Conservation (phyloP, 2,329 filamentous ascomycete genomes). For the Thelonectria blattea region DNA sequence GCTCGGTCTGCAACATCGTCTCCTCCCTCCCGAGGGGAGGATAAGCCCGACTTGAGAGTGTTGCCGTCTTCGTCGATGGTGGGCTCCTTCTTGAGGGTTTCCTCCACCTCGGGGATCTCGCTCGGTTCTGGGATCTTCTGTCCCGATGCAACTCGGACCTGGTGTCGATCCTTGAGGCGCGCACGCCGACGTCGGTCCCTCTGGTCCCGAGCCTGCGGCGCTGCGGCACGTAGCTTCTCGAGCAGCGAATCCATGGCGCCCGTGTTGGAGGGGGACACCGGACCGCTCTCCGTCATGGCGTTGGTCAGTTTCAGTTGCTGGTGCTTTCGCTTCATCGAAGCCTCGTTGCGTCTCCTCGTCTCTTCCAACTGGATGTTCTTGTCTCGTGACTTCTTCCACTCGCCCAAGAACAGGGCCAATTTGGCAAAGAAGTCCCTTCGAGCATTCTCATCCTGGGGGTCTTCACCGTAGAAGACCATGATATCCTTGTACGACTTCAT, state of each 20-base stretch:
- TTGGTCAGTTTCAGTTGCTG: conserved; percentile 69
- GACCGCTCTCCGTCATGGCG: conserved; percentile 54
- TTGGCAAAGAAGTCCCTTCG: conserved; percentile 95
- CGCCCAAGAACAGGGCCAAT: conserved; percentile 84
- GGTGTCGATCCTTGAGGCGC: conserved; percentile 86
- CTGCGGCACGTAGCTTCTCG: conserved; percentile 92
- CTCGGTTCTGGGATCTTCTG: conserved; percentile 79
- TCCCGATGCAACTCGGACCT: conserved; percentile 87
- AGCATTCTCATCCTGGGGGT: conserved; percentile 89
- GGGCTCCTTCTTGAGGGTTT: conserved; percentile 43
- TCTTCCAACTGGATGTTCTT: conserved; percentile 91
- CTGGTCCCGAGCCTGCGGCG: conserved; percentile 87
- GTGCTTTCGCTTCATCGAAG: conserved; percentile 89
- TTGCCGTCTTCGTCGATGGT: conserved; percentile 56
- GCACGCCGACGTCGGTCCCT: conserved; percentile 87
- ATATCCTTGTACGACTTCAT: conserved; percentile 90
- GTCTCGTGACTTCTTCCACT: conserved; percentile 95
- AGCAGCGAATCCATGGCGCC: conserved; percentile 96
- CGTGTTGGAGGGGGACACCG: conserved; percentile 72
- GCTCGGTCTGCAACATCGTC: conserved; percentile 87
- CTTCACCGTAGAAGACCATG: conserved; percentile 95
- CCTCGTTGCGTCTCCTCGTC: conserved; percentile 82
- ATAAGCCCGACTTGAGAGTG: conserved; percentile 57
- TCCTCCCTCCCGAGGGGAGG: conserved; percentile 54
- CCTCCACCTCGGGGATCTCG: conserved; percentile 65